Percentiles rank a stretch among this genome's conserved stretches.
These are phyloP conservation scores for Phytophthora brassicae DNA, from an alignment of 352 stramenopile species.

Conservation along the genomic window DNA sequence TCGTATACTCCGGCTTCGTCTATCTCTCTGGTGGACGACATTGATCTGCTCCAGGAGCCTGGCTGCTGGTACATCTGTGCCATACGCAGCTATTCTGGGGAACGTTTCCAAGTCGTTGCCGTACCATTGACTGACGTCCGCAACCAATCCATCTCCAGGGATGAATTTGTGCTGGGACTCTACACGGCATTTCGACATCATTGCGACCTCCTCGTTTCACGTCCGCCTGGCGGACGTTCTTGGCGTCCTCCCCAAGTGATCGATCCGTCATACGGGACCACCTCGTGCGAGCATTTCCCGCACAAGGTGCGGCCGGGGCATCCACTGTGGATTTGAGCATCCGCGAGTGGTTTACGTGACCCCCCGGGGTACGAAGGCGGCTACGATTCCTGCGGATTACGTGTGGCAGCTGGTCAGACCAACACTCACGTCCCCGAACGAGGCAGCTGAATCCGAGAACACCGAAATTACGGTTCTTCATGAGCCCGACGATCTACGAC, in stretches of 20 bases:
- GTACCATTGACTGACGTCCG: not conserved
- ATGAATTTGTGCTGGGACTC: constrained; percentile 3
- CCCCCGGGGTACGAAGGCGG: not conserved
- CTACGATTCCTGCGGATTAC: not conserved
- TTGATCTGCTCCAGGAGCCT: constrained; percentile 5
- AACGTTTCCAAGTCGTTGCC: not conserved
- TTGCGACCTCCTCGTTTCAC: not conserved
- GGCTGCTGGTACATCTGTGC: constrained; percentile 1
- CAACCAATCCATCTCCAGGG: not conserved
- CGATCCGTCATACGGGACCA: not conserved
- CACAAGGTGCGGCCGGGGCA: too few species aligned
- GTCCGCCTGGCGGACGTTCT: constrained; percentile 3
- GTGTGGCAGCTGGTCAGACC: not conserved
- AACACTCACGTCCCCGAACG: not conserved
- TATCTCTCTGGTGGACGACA: constrained; percentile 2
- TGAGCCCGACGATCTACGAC: too few species aligned
- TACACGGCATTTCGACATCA: not conserved
- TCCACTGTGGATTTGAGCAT: not conserved
- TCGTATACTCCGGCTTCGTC: not conserved
- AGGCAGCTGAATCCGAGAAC: too few species aligned
- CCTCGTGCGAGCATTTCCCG: not conserved
- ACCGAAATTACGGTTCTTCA: too few species aligned
- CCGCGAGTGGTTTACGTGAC: not conserved
- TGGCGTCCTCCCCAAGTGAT: not conserved
- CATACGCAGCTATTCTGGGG: not conserved